Conservation (phyloP, 2,329 filamentous ascomycete species). For the Neofusicoccum umdonicola region DNA sequence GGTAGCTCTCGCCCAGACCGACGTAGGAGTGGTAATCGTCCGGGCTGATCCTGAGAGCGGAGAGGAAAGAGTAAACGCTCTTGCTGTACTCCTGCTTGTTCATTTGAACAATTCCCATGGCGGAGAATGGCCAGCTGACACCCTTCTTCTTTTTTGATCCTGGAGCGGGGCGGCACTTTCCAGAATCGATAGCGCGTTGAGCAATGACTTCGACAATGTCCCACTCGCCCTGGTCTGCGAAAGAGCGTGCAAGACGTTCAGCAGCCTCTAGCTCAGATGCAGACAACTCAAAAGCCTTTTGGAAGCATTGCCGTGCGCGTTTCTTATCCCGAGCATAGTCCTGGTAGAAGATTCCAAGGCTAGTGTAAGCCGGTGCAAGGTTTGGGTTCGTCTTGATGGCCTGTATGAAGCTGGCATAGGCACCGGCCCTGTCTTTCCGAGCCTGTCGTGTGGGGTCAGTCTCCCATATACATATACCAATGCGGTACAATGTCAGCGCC, state of each 20-base stretch:
- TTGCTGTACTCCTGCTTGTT: constrained; percentile 89
- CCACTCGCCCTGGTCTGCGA: constrained; percentile 91
- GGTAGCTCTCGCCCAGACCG: constrained; percentile 94
- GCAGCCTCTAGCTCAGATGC: constrained; percentile 82
- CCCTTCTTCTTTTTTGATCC: constrained; percentile 94
- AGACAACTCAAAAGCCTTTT: constrained; percentile 93
- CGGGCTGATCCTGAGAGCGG: constrained; percentile 78
- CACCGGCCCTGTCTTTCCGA: constrained; percentile 75
- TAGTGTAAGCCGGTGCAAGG: constrained; percentile 87
- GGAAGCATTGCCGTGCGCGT: constrained; percentile 86
- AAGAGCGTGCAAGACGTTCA: constrained; percentile 78
- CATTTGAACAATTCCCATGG: constrained; percentile 88
- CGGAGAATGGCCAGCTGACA: constrained; percentile 93
- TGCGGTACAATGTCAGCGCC: constrained; percentile 80
- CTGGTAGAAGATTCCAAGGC: constrained; percentile 83
- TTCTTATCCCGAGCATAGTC: constrained; percentile 88
- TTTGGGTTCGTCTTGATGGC: constrained; percentile 84
- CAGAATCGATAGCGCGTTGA: constrained; percentile 89
- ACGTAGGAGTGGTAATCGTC: constrained; percentile 95
- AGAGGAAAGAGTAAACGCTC: constrained; percentile 88
- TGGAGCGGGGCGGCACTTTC: constrained; percentile 82
- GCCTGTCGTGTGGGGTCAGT: constrained; percentile 70
- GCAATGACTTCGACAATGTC: constrained; percentile 92
- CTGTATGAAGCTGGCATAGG: constrained; percentile 79
- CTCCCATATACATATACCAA: constrained; percentile 86